These are phyloP conservation scores for Ensete ventricosum DNA, from an alignment of 176 grass and related monocot species.

Conservation along the genomic window DNA sequence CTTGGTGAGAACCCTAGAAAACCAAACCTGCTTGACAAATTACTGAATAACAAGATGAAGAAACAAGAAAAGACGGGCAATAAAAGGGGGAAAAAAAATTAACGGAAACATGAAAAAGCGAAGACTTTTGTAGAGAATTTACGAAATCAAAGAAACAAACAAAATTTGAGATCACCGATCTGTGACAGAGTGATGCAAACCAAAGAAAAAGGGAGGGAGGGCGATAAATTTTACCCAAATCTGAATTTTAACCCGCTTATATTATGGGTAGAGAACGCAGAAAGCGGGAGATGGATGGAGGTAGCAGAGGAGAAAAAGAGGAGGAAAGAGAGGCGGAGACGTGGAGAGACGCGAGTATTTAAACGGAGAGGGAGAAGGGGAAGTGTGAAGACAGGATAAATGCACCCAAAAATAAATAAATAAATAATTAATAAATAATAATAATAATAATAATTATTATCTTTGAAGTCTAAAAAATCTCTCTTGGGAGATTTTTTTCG, in stretches of 20 bases:
- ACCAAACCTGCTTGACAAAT: not conserved
- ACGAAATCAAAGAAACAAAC: not conserved
- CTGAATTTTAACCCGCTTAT: not conserved
- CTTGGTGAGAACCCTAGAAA: not conserved
- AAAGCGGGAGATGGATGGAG: not conserved
- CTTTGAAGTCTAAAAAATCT: not conserved
- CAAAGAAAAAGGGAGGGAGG: not conserved
- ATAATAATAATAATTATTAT: no score
- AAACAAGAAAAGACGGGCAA: not conserved
- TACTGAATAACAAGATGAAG: not conserved
- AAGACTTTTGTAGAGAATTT: not conserved
- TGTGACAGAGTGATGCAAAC: not conserved
- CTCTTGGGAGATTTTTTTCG: not conserved
- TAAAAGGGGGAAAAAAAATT: not conserved
- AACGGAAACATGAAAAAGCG: not conserved
- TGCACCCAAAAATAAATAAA: not conserved
- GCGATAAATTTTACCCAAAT: not conserved
- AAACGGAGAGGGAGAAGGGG: not conserved
- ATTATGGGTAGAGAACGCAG: not conserved
- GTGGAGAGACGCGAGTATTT: not conserved
- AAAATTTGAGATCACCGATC: not conserved
- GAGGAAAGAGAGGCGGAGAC: not conserved
- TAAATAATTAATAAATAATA: no score
- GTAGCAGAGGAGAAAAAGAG: not conserved
- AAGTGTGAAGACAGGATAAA: not conserved